A percentile compares a stretch with the other conserved stretches of the same genome.
Conservation (phyloP, 768 basidiomycete species). For the Agrocybe pediades region DNA sequence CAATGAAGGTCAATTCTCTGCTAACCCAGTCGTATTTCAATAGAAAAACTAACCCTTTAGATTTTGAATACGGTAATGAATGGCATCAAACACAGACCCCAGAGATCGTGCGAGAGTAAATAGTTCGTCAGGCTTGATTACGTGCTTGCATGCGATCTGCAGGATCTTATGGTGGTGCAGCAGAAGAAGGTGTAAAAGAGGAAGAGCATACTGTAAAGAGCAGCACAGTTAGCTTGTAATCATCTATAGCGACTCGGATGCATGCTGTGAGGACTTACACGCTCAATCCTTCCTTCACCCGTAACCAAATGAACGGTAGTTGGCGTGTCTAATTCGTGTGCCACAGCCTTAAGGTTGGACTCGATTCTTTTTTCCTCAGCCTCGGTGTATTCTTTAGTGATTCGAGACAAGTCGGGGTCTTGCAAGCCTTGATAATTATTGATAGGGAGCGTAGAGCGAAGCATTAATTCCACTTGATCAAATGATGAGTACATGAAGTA, state of each 20-base stretch:
- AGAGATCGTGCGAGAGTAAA: background rate
- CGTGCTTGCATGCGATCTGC: background rate
- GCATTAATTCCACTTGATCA: background rate
- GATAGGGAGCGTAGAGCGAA: background rate
- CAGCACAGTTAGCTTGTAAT: background rate
- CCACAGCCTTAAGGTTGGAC: background rate
- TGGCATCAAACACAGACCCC: background rate
- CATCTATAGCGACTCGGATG: background rate
- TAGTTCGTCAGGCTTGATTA: background rate
- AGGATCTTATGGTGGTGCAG: background rate
- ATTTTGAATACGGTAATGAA: background rate
- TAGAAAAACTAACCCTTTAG: background rate
- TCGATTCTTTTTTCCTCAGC: background rate
- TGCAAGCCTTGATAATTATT: background rate
- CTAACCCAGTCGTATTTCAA: background rate
- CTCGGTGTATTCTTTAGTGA: background rate
- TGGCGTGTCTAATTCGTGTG: background rate
- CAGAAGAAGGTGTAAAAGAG: background rate
- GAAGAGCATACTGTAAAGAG: background rate
- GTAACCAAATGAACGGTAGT: background rate
- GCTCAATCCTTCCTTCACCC: background rate
- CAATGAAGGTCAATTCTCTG: background rate
- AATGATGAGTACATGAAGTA: background rate
- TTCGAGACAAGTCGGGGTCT: background rate
- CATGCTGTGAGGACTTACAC: background rate